Conservation (phyloP, 192 early-diverging fungal species). For the Chytriomyces hyalinus region DNA sequence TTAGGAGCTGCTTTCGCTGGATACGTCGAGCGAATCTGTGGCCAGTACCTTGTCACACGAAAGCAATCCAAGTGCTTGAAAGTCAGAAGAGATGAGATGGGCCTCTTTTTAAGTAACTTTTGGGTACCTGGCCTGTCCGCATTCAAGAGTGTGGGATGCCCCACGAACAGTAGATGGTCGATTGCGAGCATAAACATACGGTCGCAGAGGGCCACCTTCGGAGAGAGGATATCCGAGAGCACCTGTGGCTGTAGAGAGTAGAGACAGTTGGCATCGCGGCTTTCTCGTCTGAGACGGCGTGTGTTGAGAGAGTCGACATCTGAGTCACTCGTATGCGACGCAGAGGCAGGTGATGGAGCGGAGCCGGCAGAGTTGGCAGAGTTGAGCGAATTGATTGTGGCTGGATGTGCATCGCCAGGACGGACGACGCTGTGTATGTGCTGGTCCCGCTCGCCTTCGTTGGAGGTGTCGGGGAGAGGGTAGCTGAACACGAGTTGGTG, state of each 20-base stretch:
- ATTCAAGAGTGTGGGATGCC: slow-evolving; percentile 68
- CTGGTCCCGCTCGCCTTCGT: neutral
- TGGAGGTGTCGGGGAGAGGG: slow-evolving; percentile 45
- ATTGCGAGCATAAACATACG: slow-evolving; percentile 84
- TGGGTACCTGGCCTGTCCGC: slow-evolving; percentile 63
- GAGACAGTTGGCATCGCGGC: slow-evolving; percentile 3
- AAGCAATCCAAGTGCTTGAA: slow-evolving; percentile 12
- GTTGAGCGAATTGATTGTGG: neutral
- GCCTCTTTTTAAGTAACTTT: slow-evolving; percentile 41
- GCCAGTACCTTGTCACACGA: slow-evolving; percentile 15
- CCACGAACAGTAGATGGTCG: slow-evolving; percentile 81
- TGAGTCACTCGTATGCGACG: neutral
- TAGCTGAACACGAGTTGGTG: slow-evolving; percentile 80
- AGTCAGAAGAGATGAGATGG: neutral
- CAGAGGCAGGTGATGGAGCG: slow-evolving; percentile 15
- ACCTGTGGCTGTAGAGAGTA: slow-evolving; percentile 66
- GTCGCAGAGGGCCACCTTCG: slow-evolving; percentile 80
- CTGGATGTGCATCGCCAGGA: slow-evolving; percentile 20
- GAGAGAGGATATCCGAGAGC: slow-evolving; percentile 86
- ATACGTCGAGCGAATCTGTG: slow-evolving; percentile 38
- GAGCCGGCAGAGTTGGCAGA: slow-evolving; percentile 10
- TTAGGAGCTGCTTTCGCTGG: slow-evolving; percentile 39
- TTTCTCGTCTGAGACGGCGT: neutral
- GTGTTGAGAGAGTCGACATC: neutral
- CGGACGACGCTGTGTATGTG: slow-evolving; percentile 2